These are phyloP conservation scores for Pseudogymnoascus sp. DNA, from an alignment of 2,329 filamentous ascomycete species.

Conservation along the genomic window DNA sequence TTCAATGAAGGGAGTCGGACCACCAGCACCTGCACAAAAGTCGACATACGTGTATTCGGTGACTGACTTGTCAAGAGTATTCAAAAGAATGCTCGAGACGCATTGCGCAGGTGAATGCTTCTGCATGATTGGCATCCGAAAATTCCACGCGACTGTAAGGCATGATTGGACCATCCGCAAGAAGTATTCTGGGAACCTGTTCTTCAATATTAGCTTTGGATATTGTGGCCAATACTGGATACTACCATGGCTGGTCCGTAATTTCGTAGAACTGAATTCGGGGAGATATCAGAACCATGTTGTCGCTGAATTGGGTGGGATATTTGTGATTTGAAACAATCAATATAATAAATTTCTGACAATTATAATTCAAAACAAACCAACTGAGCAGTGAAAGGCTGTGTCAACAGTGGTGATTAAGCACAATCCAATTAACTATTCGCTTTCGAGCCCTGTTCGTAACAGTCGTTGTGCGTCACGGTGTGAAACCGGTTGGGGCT, in stretches of 20 bases:
- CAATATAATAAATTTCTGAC: background rate
- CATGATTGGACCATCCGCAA: constrained; percentile 57
- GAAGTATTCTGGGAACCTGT: constrained; percentile 58
- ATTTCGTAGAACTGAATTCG: constrained; percentile 61
- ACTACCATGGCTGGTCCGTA: constrained; percentile 56
- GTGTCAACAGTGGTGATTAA: background rate
- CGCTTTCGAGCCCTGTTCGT: background rate
- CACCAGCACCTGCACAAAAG: constrained; percentile 68
- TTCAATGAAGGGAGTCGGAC: constrained; percentile 60
- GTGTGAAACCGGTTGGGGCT: too few species aligned
- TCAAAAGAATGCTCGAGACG: constrained; percentile 49
- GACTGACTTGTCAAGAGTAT: constrained; percentile 40
- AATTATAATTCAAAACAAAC: background rate
- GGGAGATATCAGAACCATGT: constrained; percentile 45
- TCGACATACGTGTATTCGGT: constrained; percentile 59
- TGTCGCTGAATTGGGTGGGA: background rate
- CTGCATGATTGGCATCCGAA: constrained; percentile 50
- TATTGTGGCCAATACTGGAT: constrained; percentile 13
- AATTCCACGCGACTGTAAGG: constrained; percentile 56
- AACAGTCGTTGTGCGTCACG: background rate
- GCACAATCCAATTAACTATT: background rate
- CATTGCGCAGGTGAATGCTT: constrained; percentile 49
- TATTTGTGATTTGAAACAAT: background rate
- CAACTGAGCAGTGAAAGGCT: background rate
- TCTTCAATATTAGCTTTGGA: constrained; percentile 13